Evolutionary conservation across 352 stramenopile species (phyloP), one percentile per base, ranked within the genome.

Genomic region (Pilasporangium apinafurcum): DNA sequence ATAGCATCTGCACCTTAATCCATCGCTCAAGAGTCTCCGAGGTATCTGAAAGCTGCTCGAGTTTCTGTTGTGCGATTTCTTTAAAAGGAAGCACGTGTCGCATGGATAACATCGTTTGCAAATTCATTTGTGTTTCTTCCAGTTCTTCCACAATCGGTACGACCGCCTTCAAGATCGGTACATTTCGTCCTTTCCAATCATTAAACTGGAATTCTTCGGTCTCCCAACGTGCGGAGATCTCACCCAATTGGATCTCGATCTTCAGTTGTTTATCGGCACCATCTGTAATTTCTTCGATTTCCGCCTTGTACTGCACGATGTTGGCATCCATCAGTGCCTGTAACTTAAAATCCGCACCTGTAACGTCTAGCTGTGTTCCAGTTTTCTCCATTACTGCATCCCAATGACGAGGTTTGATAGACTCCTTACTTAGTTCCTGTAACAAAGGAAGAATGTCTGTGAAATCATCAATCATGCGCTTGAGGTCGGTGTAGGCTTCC

Each of bases 1-100:
- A 99, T 37, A 99, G 78, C 76, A 98, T 97, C 68, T 99, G 96
- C 29, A 99, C 96, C 56, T 98, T 98, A 51, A 98, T 95, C 96
- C 96, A 99, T 8, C 88, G 83, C 43, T 99, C 96, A 1, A 99
- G 71, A 12, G 92, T 99, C 56, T 99, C 96, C 7, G 89, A 97
- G 6, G 95, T 98, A 54, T 99, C 95, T 0, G 86, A 97, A 2
- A 99, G 73, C 39, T 88, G 82, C 47, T 97, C 83, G 1, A 99
- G 74, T 55, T 97, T 92, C 20, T 88, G 71, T 56, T 98, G 92
- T 1, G 93, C 93, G n/a, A 96, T 65, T 44, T 98, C 95, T 41
- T 96, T 92, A 62, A 99, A 99, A 4, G 95, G 95, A 27, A 90
- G 65, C 37, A 98, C 95, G 49, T 99, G 95, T 29, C 95, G 79